A percentile compares a stretch with the other conserved stretches of the same genome.
Evolutionary conservation across 2,329 filamentous ascomycete genomes (phyloP).

Genomic region (Colletotrichum cereale): DNA sequence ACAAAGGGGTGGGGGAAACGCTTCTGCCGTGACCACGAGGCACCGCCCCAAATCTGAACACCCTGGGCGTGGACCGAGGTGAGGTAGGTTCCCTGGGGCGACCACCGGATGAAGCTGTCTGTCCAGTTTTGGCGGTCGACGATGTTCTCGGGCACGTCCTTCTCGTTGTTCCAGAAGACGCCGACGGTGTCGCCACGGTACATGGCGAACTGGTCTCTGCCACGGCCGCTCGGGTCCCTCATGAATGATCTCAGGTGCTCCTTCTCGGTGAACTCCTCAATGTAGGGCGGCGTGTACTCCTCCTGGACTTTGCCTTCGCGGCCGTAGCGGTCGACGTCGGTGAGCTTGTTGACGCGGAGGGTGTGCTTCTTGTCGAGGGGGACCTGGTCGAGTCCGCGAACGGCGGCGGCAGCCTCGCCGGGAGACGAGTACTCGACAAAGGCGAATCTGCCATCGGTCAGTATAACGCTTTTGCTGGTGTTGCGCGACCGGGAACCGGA

Average conservation of each 20-base stretch:
- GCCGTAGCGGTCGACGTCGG: constrained; percentile 96
- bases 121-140: constrained; percentile 98
- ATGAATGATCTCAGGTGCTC: constrained; percentile 96
- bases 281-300: constrained; percentile 84
- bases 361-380: constrained; percentile 98
- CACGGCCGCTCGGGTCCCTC: constrained; percentile 81
- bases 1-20: constrained; percentile 96
- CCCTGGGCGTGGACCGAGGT: constrained; percentile 96
- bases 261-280: constrained; percentile 89
- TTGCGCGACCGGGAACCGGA: not conserved
- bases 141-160: constrained; percentile 86
- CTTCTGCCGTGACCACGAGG: constrained; percentile 89
- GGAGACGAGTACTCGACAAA: constrained; percentile 97
- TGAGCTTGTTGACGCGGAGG: constrained; percentile 96
- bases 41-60: constrained; percentile 96
- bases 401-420: constrained; percentile 89
- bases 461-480: not conserved
- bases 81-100: constrained; percentile 91
- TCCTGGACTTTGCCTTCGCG: constrained; percentile 94
- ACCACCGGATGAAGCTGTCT: constrained; percentile 98
- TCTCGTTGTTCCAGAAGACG: constrained; percentile 99
- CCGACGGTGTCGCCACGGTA: constrained; percentile 92
- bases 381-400: constrained; percentile 86
- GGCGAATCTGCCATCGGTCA: constrained; percentile 75
- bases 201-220: constrained; percentile 95